phyloP scores from a whole-genome alignment of 176 grass and related monocot genomes.

The Tuctoria greenei region DNA sequence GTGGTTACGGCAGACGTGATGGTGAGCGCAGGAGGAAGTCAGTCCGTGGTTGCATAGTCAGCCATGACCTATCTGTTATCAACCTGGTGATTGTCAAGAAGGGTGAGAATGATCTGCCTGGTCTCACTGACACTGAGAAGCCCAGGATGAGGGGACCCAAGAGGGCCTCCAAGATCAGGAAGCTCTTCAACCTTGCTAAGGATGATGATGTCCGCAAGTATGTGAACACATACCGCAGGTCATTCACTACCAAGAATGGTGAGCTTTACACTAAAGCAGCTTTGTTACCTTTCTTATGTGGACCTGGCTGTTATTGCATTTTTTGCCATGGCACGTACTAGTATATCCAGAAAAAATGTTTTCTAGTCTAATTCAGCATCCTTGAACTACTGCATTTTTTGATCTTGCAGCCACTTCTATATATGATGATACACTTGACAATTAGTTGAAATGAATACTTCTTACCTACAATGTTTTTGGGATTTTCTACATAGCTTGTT shows the following conservation, averaged over 20 bases:
- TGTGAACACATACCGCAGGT: constrained; percentile 91
- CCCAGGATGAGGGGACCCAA: constrained; percentile 98
- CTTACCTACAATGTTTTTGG: neutral
- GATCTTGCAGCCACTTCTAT: neutral
- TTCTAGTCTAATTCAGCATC: neutral
- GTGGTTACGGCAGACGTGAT: constrained; percentile 76
- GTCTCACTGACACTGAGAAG: constrained; percentile 85
- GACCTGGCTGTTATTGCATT: neutral
- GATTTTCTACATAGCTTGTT: neutral
- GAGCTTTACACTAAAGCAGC: neutral
- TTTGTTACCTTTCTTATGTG: neutral
- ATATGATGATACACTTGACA: neutral
- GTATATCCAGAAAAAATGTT: neutral
- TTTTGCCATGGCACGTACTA: neutral
- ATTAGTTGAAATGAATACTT: neutral
- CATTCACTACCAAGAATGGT: constrained; percentile 86
- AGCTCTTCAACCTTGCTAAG: constrained; percentile 90
- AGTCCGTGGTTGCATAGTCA: constrained; percentile 92
- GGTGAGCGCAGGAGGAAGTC: constrained; percentile 94
- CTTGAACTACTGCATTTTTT: neutral
- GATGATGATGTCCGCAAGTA: constrained; percentile 96
- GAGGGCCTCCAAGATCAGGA: constrained; percentile 92
- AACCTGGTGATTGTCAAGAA: constrained; percentile 97
- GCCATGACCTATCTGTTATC: constrained; percentile 81
- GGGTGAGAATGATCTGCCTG: constrained; percentile 79